Conservation (phyloP, 805 yeast genomes). For the Metschnikowia baotianmanensis region DNA sequence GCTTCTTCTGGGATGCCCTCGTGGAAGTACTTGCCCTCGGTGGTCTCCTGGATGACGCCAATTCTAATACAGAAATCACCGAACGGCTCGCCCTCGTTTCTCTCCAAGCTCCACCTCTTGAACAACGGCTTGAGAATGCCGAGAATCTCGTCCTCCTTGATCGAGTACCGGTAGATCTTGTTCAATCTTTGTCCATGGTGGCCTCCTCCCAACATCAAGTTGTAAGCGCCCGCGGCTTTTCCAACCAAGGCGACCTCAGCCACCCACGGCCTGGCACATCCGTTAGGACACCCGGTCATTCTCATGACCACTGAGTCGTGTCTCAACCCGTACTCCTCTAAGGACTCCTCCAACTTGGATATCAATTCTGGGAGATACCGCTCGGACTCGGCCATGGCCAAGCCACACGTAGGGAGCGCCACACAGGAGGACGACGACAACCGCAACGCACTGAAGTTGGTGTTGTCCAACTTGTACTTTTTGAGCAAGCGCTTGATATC, state of each 20-base stretch:
- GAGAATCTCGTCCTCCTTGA: constrained; percentile 86
- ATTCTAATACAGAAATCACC: constrained; percentile 89
- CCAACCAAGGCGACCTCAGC: constrained; percentile 96
- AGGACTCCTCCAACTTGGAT: constrained; percentile 75
- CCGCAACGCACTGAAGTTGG: constrained; percentile 78
- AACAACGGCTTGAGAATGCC: constrained; percentile 77
- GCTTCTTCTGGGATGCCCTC: constrained; percentile 86
- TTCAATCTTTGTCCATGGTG: constrained; percentile 90
- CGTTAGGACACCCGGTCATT: constrained; percentile 99
- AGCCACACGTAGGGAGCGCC: constrained; percentile 97
- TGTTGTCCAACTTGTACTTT: constrained; percentile 78
- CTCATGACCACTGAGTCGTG: constrained; percentile 95
- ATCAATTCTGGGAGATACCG: constrained; percentile 83
- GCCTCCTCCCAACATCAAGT: constrained; percentile 94
- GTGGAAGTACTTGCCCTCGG: constrained; percentile 92
- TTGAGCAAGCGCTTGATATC: constrained; percentile 61
- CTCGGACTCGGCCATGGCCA: constrained; percentile 98
- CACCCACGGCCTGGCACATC: constrained; percentile 98
- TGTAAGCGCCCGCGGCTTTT: constrained; percentile 90
- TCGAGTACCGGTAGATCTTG: constrained; percentile 82
- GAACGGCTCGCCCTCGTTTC: constrained; percentile 88
- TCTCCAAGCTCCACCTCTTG: constrained; percentile 91
- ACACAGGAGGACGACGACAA: constrained; percentile 95
- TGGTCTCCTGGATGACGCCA: constrained; percentile 85
- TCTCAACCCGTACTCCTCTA: constrained; percentile 89